phyloP scores from a whole-genome alignment of 257 asterid genomes.

The Gynochthodes officinalis region DNA sequence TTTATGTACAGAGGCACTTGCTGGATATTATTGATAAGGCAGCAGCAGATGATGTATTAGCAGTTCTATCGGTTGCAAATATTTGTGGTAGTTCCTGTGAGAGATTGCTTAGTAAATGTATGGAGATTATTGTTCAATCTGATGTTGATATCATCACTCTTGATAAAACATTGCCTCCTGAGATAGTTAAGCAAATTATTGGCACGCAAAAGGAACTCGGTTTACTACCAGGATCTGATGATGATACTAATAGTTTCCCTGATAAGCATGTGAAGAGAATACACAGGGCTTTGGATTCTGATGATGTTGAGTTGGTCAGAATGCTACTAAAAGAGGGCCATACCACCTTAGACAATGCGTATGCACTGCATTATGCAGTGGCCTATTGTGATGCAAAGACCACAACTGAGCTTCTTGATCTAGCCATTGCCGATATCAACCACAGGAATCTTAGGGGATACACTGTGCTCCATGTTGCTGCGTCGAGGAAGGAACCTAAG shows the following conservation, averaged over 20 bases:
- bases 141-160: conserved; percentile 78
- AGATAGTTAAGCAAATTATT: conserved; percentile 55
- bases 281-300: conserved; percentile 92
- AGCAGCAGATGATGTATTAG: conserved; percentile 67
- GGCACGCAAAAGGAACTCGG: conserved; percentile 56
- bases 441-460: conserved; percentile 72
- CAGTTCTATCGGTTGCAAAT: conserved; percentile 68
- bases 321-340: conserved; percentile 85
- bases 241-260: conserved; percentile 45
- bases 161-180: conserved; percentile 69
- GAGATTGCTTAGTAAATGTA: conserved; percentile 53
- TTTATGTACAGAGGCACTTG: conserved; percentile 59
- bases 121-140: conserved; percentile 71
- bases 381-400: conserved; percentile 94
- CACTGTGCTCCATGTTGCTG: conserved; percentile 93
- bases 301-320: conserved; percentile 87
- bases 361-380: conserved; percentile 91
- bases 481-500: conserved; percentile 93
- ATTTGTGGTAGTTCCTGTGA: conserved; percentile 55
- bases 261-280: conserved; percentile 84
- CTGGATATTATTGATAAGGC: conserved; percentile 69
- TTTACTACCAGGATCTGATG: conserved; percentile 47
- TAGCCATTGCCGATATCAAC: conserved; percentile 86
- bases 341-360: conserved; percentile 80
- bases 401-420: conserved; percentile 87